Evolutionary conservation across 305 asterid genomes (phyloP).

Genomic region (Rubia peregrina): DNA sequence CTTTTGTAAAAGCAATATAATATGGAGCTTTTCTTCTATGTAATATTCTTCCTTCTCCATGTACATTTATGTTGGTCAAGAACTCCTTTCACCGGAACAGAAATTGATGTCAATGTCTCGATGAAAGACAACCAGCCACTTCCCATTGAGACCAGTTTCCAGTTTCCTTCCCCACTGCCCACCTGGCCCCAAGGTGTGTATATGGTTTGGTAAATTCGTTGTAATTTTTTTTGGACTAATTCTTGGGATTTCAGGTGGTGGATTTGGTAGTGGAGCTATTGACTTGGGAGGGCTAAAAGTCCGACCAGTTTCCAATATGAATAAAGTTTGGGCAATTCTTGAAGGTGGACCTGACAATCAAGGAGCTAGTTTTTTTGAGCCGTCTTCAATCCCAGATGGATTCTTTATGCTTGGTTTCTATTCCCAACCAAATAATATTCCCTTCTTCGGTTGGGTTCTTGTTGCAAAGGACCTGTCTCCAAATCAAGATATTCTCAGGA

Average conservation of each 20-base stretch:
- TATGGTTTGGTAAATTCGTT: too few relatives aligned
- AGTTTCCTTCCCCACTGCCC: not conserved
- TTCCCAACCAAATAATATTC: conserved; percentile 60
- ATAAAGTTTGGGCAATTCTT: conserved; percentile 35
- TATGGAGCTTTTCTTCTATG: not conserved
- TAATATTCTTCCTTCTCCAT: not conserved
- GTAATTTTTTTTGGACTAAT: not conserved
- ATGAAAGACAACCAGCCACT: not conserved
- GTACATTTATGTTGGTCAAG: not conserved
- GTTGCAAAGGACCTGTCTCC: conserved; percentile 27
- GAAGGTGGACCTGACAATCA: conserved; percentile 45
- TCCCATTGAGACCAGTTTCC: not conserved
- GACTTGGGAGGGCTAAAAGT: conserved; percentile 73
- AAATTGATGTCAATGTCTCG: not conserved
- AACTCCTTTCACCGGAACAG: not conserved
- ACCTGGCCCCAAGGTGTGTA: not conserved
- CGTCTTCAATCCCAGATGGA: conserved; percentile 63
- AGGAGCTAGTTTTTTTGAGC: conserved; percentile 71
- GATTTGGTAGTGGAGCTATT: conserved; percentile 49
- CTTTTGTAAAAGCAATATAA: not conserved
- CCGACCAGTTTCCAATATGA: conserved; percentile 40
- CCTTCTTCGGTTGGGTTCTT: conserved; percentile 58
- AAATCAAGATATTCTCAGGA: conserved; percentile 31
- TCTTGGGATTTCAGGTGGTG: conserved; percentile 17
- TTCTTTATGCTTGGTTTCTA: conserved; percentile 73